A percentile compares a stretch with the other conserved stretches of the same genome.
phyloP scores from a whole-genome alignment of 2,329 filamentous ascomycete genomes.

The Colletotrichum zoysiae region DNA sequence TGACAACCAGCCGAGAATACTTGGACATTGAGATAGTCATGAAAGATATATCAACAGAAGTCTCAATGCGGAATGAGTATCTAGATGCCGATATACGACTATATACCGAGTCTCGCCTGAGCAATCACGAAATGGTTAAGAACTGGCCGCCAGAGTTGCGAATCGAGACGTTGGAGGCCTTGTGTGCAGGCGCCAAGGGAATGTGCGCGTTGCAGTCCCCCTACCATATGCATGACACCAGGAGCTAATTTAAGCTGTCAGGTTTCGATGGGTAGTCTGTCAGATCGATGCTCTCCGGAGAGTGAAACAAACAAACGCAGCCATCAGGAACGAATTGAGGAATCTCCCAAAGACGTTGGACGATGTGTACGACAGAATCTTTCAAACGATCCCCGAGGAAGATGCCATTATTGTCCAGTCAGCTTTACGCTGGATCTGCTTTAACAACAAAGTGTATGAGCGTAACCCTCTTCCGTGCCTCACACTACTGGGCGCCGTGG shows the following conservation, averaged over 20 bases:
- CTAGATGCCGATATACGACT: background rate
- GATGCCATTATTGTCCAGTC: accelerated
- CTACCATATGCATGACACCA: accelerated
- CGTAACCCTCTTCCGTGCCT: accelerated
- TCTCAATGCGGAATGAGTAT: background rate
- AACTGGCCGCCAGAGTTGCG: background rate
- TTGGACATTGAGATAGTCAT: background rate
- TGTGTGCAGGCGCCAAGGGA: background rate
- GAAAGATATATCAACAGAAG: accelerated
- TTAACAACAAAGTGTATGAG: background rate
- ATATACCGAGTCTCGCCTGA: accelerated
- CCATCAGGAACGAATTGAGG: background rate
- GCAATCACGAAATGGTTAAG: accelerated
- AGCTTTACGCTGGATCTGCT: background rate
- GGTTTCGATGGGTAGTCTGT: slow-evolving; percentile 21
- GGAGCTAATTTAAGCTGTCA: background rate
- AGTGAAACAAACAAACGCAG: background rate
- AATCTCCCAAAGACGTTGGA: background rate
- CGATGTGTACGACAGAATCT: background rate
- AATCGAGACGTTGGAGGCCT: background rate
- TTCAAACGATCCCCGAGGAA: background rate
- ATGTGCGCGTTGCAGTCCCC: background rate
- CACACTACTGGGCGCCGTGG: accelerated
- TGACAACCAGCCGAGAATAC: background rate
- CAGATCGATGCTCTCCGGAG: background rate